These are phyloP conservation scores for Scheffersomyces parashehatae DNA, from an alignment of 1,139 yeast genomes.

Conservation along the genomic window DNA sequence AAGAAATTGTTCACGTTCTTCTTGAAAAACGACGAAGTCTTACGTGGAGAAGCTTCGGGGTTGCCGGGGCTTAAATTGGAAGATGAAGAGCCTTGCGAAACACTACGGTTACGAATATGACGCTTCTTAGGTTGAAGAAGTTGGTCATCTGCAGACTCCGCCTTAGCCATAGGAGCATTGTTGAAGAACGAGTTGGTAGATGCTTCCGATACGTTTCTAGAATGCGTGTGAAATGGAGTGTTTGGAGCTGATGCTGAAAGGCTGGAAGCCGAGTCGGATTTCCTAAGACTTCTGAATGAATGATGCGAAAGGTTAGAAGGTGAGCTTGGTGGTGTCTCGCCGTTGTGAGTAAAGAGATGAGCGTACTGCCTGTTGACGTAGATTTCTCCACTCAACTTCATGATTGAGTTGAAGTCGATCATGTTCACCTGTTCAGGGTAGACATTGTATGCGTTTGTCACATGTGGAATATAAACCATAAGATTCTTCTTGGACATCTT, in stretches of 20 bases:
- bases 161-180: constrained; percentile 10
- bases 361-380: constrained; percentile 45
- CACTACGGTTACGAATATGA: constrained; percentile 2
- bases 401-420: constrained; percentile 54
- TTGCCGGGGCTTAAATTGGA: constrained; percentile 8
- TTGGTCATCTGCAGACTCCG: not conserved
- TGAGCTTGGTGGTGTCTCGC: not conserved
- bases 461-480: constrained; percentile 45
- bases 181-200: constrained; percentile 18
- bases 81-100: constrained; percentile 2
- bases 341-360: constrained; percentile 19
- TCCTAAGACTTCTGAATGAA: constrained; percentile 5
- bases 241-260: constrained; percentile 6
- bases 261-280: constrained; percentile 10
- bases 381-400: constrained; percentile 53
- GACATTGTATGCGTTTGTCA: constrained; percentile 46
- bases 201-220: constrained; percentile 7
- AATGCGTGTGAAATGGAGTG: constrained; percentile 3
- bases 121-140: constrained; percentile 1
- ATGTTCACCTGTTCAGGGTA: constrained; percentile 55
- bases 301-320: constrained; percentile 3
- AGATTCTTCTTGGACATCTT: constrained; percentile 44
- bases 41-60: constrained; percentile 2
- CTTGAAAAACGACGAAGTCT: constrained; percentile 16
- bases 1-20: constrained; percentile 33